phyloP scores from a whole-genome alignment of 2,329 filamentous ascomycete species.

The Scortechinia acanthostroma region DNA sequence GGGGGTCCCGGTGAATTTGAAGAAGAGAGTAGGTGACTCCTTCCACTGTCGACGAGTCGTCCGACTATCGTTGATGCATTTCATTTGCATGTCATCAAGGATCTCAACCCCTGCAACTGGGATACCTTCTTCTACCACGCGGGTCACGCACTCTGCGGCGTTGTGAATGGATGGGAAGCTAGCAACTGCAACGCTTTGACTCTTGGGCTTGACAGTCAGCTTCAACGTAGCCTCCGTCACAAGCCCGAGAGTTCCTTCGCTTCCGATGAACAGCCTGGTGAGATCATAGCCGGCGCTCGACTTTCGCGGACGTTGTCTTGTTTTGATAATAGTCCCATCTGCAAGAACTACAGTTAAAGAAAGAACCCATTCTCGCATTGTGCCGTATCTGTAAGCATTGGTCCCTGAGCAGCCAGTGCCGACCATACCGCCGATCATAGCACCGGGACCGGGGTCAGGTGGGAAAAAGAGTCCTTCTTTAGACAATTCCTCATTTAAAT shows the following conservation, averaged over 20 bases:
- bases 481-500: conserved; percentile 57
- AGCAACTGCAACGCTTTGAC: conserved; percentile 59
- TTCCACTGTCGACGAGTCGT: conserved; percentile 54
- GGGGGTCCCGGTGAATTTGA: conserved; percentile 63
- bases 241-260: conserved; percentile 65
- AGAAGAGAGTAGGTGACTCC: conserved; percentile 65
- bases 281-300: conserved; percentile 68
- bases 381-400: conserved; percentile 59
- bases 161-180: conserved; percentile 49
- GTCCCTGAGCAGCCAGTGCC: conserved; percentile 62
- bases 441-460: conserved; percentile 60
- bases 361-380: conserved; percentile 72
- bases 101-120: conserved; percentile 61
- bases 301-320: conserved; percentile 58
- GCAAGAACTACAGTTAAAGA: conserved; percentile 66
- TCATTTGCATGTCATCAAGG: conserved; percentile 61
- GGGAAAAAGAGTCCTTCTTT: conserved; percentile 60
- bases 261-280: conserved; percentile 62
- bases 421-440: conserved; percentile 51
- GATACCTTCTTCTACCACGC: conserved; percentile 56
- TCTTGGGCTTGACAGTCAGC: conserved; percentile 53
- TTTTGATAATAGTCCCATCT: conserved; percentile 64
- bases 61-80: conserved; percentile 60
- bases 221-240: conserved; percentile 68
- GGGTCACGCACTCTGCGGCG: conserved; percentile 56